phyloP scores from a whole-genome alignment of 805 yeast species.

The Saturnispora sanitii region DNA sequence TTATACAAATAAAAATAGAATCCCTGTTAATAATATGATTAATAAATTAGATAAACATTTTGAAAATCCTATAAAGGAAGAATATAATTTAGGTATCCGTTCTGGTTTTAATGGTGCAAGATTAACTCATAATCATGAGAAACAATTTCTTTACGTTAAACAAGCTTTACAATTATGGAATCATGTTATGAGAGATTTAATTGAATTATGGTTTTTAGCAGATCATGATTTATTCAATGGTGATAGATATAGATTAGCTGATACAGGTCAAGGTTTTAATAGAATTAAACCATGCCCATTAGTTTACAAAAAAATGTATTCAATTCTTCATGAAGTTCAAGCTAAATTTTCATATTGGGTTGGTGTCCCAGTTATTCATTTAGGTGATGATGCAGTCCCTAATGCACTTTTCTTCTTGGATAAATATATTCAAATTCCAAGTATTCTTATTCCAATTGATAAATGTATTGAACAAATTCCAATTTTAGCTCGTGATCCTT shows the following conservation, averaged over 20 bases:
- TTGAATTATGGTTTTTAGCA: conserved; percentile 65
- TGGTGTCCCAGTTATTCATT: conserved; percentile 70
- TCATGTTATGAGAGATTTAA: conserved; percentile 68
- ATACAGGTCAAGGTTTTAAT: conserved; percentile 77
- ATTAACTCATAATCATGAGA: conserved; percentile 60
- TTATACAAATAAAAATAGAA: conserved; percentile 56
- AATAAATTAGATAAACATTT: conserved; percentile 41
- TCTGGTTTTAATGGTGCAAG: conserved; percentile 63
- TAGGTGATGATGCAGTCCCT: conserved; percentile 80
- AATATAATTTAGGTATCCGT: conserved; percentile 49
- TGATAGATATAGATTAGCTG: conserved; percentile 44
- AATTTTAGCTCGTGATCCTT: conserved; percentile 39
- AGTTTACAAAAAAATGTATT: conserved; percentile 61
- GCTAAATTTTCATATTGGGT: conserved; percentile 58
- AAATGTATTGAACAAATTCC: conserved; percentile 47
- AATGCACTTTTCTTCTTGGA: conserved; percentile 72
- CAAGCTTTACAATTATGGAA: conserved; percentile 74
- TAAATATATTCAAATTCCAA: conserved; percentile 72
- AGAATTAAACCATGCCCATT: conserved; percentile 67
- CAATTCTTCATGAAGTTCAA: conserved; percentile 57
- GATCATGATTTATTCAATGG: conserved; percentile 60
- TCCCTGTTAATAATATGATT: conserved; percentile 57
- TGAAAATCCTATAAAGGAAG: conserved; percentile 22
- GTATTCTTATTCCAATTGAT: conserved; percentile 65
- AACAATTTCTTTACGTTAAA: conserved; percentile 64